Base-by-base conservation (phyloP, 495 filamentous ascomycete species). In the Letharia columbiana region DNA sequence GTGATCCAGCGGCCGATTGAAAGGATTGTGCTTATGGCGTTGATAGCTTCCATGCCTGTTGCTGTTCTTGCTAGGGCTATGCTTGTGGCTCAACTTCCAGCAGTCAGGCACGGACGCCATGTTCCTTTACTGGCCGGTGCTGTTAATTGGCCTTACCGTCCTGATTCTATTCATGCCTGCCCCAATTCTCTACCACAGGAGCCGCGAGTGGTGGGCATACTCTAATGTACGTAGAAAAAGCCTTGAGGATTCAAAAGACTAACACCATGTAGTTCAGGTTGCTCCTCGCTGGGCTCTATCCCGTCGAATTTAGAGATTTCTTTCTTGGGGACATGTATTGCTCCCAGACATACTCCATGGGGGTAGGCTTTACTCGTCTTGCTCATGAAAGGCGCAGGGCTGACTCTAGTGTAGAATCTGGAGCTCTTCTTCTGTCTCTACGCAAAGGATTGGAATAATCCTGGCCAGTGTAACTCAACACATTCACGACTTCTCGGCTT, bases 321-420 rank as follows among this genome's bases (percentile, higher is more conserved):
- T 98, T 96, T 75, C 81, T 98, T 1, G 94, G 94, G 20, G 94
- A 98, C 73, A 97, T 98, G 82, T 96, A 91, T 72, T 98, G 94
- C 73, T 98, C 94, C 8, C 83, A 92, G 62, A 94, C 91, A 11
- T 98, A 98, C 75, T 81, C 87, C 40, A 89, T 91, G 72, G 87
- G 90, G 35, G 91, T 96, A 82, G 80, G 91, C 57, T 39, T 23
- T 5, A 17, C 40, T 54, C 1, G 17, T 37, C 17, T 28, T 64
- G 6, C 65, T 17, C 33, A 42, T 54, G 52, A 28, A 54, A 39
- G 49, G 8, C 47, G 23, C 33, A 52, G 28, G 35, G 42, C 76
- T 81, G 68, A 81, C 63, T 4, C 4, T 35, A 23, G 11, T 40
- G 13, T 66, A 84, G 89, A 97, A 98, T 72, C 84, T 98, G 61